These are phyloP conservation scores for Paramarasmius palmivorus DNA, from an alignment of 1,284 basidiomycete genomes.

Conservation along the genomic window DNA sequence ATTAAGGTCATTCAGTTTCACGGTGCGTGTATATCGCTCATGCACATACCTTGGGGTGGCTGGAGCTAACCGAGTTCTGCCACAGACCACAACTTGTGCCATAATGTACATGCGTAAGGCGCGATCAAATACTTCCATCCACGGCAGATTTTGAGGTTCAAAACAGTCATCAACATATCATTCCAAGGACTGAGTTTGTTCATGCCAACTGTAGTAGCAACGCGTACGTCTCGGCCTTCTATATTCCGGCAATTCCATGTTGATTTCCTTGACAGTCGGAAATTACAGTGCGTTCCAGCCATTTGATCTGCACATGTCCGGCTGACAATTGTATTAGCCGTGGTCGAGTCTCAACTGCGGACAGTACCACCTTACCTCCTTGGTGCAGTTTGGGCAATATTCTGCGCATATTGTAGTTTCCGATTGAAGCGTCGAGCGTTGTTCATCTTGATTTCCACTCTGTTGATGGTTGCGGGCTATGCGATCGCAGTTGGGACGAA, in stretches of 20 bases:
- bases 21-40: conserved; percentile 24
- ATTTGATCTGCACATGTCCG: conserved; percentile 18
- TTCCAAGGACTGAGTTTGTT: conserved; percentile 45
- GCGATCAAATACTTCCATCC: not conserved
- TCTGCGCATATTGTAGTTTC: conserved; percentile 31
- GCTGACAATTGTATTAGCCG: conserved; percentile 23
- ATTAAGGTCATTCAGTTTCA: conserved; percentile 36
- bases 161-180: conserved; percentile 34
- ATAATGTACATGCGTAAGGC: conserved; percentile 24
- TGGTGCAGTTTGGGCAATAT: conserved; percentile 33
- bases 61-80: not conserved
- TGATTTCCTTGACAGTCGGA: not conserved
- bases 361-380: conserved; percentile 41
- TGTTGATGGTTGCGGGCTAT: conserved; percentile 37
- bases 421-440: conserved; percentile 30
- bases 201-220: conserved; percentile 41
- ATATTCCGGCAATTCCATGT: not conserved
- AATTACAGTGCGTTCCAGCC: not conserved
- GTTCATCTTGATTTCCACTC: conserved; percentile 31
- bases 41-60: too few species aligned
- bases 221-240: conserved; percentile 27
- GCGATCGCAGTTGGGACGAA: conserved; percentile 37
- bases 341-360: conserved; percentile 39
- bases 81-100: conserved; percentile 32
- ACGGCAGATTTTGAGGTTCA: not conserved